Evolutionary conservation across 805 yeast species (phyloP), one percentile per base, ranked within the genome.

Genomic region (Ogataea paraovalis): DNA sequence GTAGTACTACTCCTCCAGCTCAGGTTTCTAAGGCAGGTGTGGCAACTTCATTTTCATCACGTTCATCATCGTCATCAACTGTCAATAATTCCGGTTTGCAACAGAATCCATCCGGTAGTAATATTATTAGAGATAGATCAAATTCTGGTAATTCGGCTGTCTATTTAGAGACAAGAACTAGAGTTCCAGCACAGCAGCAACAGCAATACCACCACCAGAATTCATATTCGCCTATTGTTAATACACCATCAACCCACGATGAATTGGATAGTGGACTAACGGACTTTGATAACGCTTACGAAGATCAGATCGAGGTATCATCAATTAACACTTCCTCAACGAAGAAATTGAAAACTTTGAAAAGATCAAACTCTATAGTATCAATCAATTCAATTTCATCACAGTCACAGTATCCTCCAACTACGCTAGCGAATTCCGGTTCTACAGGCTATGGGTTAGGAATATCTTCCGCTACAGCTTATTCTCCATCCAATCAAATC

Each of bases 351-450:
- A 62, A 62, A 45, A 44, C 64, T 7, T 28, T 61, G 23, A 58
- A 54, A 46, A 49, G 68, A 42, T 57, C 68, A 2, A 59, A 52
- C 43, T 64, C 68, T 4, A 57, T 60, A 9, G 57, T 57, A 12
- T 64, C 67, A 2, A 32, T 61, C 33, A 55, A 46, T 27, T 62
- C 67, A 8, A 45, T 51, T 7, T 46, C 56, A 1, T 55, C 61
- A 5, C 48, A 53, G 32, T 51, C 57, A 9, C 59, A 53, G 21
- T 45, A 25, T 18, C 59, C 60, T 1, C 59, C 62, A 6, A 39
- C 47, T 13, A 37, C 46, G 27, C 30, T 50, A 20, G 32, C 47
- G 9, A n/a, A 38, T 44, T 13, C 19, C 2, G n/a, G n/a, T 19
- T 12, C 25, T 14, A n/a, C 42, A 6, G 18, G 45, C 3, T 4